Evolutionary conservation across 345 rosid genomes (phyloP), one percentile per base, ranked within the genome.

Genomic region (Cochlearia excelsa): DNA sequence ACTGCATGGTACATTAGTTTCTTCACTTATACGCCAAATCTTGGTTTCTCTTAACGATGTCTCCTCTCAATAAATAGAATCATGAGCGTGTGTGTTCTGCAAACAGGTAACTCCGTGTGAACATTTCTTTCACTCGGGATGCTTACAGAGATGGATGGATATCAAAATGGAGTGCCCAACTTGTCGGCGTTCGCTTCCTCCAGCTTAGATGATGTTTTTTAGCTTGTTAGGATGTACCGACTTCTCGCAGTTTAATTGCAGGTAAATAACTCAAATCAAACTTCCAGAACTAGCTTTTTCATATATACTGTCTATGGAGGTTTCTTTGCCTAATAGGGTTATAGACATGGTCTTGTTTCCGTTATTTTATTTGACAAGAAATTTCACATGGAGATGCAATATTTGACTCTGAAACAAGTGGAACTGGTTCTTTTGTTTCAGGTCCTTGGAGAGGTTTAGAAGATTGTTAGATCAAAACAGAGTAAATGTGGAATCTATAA

Each of bases 101-200:
- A 55, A 48, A 62, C 80, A 93, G 99, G 94, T 82, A 63, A 93
- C 99, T 9, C 97, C 99, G 3, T 89, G 99, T 57, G 95, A 89
- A 46, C 99, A 93, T 73, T 87, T 85, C 81, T 93, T 93, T 71
- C 99, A 93, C 74, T 75, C 87, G 3, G 95, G 94, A 71, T 89
- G 99, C 72, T 79, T 93, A 75, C 97, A 83, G 77, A 82, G 95
- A 72, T 93, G 99, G 99, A 89, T 93, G 97, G 99, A 93, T 76
- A 82, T 93, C 75, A 93, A 93, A 78, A 93, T 93, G 97, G 99
- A 93, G 74, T 93, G 99, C 65, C 97, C 97, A 29, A 93, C 99
- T 65, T 93, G 99, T 73, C 86, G 95, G 71, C 88, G 99, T 57
- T 74, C 94, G 1, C 75, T 93, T 44, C 99, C 99, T 38, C 89